Percentiles rank a stretch among this genome's conserved stretches.
Conservation (phyloP, 306 rosid genomes). For the Dalbergia oliveri region DNA sequence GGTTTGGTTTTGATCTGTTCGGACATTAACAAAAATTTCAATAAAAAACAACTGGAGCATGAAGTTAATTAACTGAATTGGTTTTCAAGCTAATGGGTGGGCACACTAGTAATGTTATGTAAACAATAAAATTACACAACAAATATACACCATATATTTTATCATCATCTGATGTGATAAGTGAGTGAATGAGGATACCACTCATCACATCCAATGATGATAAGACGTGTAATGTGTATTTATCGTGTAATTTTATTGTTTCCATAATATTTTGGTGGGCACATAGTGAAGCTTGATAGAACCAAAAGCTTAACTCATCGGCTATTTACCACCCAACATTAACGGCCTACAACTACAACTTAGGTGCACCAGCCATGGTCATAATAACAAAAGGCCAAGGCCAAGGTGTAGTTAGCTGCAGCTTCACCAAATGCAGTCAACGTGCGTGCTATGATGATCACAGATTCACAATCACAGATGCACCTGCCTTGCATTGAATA, state of each 20-base stretch:
- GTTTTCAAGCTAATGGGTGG: constrained; percentile 27
- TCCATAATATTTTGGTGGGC: too few relatives aligned
- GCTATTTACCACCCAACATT: constrained; percentile 25
- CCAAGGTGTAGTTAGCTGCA: background rate
- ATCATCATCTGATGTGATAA: too few relatives aligned
- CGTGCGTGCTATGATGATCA: background rate
- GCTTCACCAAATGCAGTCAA: background rate
- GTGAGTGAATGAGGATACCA: too few relatives aligned
- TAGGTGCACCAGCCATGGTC: constrained; percentile 24
- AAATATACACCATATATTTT: too few relatives aligned
- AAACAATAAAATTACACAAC: too few relatives aligned
- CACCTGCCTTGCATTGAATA: background rate
- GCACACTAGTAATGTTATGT: too few relatives aligned
- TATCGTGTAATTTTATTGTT: too few relatives aligned
- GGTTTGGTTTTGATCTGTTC: background rate
- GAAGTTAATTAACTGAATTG: background rate
- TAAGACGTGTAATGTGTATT: too few relatives aligned
- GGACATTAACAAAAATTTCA: background rate
- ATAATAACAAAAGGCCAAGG: constrained; percentile 21
- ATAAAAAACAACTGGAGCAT: background rate
- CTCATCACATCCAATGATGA: too few relatives aligned
- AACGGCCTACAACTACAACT: background rate
- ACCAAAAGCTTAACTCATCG: background rate
- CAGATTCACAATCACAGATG: background rate
- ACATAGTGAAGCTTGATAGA: background rate